Evolutionary conservation across 352 stramenopile species (phyloP).

Genomic region (Phytophthora colocasiae): DNA sequence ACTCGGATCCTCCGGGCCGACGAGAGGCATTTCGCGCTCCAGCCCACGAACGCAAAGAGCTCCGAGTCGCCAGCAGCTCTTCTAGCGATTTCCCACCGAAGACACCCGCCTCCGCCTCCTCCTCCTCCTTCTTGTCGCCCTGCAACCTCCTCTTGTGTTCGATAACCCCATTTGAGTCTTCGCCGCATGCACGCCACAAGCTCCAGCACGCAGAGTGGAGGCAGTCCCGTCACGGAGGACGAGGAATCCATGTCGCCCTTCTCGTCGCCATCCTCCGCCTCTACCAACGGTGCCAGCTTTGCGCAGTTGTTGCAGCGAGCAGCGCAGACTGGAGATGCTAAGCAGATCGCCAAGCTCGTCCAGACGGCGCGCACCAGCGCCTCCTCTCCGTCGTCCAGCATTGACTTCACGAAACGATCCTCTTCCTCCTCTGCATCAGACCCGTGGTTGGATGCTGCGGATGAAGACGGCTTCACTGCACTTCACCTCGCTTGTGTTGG

Average conservation of each 20-base stretch:
- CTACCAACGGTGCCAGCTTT: conserved; percentile 32
- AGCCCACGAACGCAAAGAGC: conserved; percentile 17
- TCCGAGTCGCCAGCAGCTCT: conserved; percentile 25
- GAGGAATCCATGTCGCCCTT: conserved; percentile 54
- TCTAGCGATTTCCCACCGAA: conserved; percentile 8
- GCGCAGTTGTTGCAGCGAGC: conserved; percentile 49
- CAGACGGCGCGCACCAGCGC: conserved; percentile 38
- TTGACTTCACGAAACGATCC: conserved; percentile 28
- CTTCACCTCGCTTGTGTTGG: conserved; percentile 65
- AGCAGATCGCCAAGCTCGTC: conserved; percentile 57
- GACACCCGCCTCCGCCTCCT: background rate
- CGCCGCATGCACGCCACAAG: conserved; percentile 42
- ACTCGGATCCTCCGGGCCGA: conserved; percentile 6
- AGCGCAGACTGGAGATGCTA: conserved; percentile 53
- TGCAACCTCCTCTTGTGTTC: background rate
- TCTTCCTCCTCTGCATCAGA: conserved; percentile 29
- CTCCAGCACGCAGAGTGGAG: conserved; percentile 59
- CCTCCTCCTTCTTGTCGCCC: background rate
- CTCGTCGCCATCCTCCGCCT: conserved; percentile 39
- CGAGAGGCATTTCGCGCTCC: conserved; percentile 30
- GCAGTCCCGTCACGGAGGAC: conserved; percentile 64
- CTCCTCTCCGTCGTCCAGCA: conserved; percentile 29
- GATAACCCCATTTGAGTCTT: conserved; percentile 19
- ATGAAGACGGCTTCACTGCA: conserved; percentile 69
- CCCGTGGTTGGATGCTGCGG: conserved; percentile 42